Evolutionary conservation across 2,329 filamentous ascomycete genomes (phyloP).

Genomic region (Metarhizium rileyi): DNA sequence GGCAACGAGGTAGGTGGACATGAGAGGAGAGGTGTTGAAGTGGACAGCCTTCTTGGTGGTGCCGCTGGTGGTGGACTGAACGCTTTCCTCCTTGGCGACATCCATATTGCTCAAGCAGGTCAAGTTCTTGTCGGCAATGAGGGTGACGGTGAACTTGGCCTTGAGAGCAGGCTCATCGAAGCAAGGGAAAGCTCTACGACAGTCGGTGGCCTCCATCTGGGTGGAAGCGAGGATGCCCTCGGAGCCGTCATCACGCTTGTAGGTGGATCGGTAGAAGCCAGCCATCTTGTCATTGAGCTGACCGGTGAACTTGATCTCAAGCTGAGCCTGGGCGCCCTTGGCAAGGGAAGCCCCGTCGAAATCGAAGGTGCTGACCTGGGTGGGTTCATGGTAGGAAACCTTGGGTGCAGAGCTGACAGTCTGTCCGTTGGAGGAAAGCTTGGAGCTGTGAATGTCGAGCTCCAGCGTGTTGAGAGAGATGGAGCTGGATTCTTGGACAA

Average conservation of each 20-base stretch:
- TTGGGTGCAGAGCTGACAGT: conserved; percentile 27
- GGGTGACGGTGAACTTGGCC: conserved; percentile 81
- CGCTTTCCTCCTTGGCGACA: conserved; percentile 66
- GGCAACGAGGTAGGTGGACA: conserved; percentile 93
- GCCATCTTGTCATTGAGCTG: conserved; percentile 90
- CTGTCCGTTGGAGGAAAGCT: conserved; percentile 34
- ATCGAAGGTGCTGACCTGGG: conserved; percentile 71
- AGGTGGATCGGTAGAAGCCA: conserved; percentile 92
- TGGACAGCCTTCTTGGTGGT: conserved; percentile 67
- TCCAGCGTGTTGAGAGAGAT: conserved; percentile 85
- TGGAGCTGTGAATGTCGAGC: conserved; percentile 66
- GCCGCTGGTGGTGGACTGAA: conserved; percentile 25
- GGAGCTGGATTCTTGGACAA: conserved; percentile 72
- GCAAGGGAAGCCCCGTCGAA: conserved; percentile 59
- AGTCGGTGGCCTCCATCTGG: conserved; percentile 96
- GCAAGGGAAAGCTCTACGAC: conserved; percentile 84
- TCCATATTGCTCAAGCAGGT: conserved; percentile 98
- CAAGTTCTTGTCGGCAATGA: conserved; percentile 81
- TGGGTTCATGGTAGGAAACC: conserved; percentile 68
- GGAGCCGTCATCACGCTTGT: conserved; percentile 71
- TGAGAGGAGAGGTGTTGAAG: conserved; percentile 84
- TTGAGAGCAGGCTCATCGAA: conserved; percentile 95
- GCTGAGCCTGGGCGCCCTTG: conserved; percentile 66
- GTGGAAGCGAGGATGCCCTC: conserved; percentile 79
- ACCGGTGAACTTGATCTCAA: conserved; percentile 55